Conservation (phyloP, 108 stramenopile genomes). For the Skeletonema potamos region DNA sequence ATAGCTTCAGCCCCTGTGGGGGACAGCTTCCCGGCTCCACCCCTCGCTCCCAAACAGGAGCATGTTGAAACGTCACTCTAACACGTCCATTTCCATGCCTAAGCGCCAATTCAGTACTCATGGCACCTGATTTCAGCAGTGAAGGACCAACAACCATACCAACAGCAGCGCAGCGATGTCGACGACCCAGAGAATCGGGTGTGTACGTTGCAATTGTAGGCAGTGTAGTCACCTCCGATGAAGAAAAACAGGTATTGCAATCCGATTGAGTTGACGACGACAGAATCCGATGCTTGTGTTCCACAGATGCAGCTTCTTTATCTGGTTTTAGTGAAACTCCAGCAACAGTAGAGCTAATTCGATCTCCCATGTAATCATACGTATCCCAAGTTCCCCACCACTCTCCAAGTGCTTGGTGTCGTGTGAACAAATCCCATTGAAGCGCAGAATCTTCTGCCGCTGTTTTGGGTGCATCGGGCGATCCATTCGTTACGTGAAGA, state of each 20-base stretch:
- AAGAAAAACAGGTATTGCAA: constrained; percentile 79
- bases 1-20: constrained; percentile 80
- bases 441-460: constrained; percentile 56
- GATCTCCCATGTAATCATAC: constrained; percentile 82
- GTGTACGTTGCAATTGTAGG: constrained; percentile 67
- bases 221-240: constrained; percentile 57
- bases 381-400: constrained; percentile 88
- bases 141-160: constrained; percentile 76
- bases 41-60: constrained; percentile 82
- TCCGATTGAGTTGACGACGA: constrained; percentile 70
- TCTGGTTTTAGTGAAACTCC: constrained; percentile 54
- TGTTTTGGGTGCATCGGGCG: constrained; percentile 39
- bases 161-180: constrained; percentile 48
- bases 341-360: constrained; percentile 70
- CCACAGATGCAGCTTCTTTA: constrained; percentile 26
- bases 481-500: constrained; percentile 9
- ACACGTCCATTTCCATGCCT: constrained; percentile 75
- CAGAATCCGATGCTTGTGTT: constrained; percentile 73
- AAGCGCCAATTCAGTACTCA: constrained; percentile 81
- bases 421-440: constrained; percentile 82
- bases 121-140: constrained; percentile 60
- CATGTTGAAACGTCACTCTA: constrained; percentile 83
- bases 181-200: constrained; percentile 35
- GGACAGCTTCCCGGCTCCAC: constrained; percentile 78
- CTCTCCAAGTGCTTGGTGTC: constrained; percentile 74